A percentile compares a stretch with the other conserved stretches of the same genome.
These are phyloP conservation scores for Pseudogymnoascus sp. DNA, from an alignment of 2,329 filamentous ascomycete genomes.

Conservation along the genomic window DNA sequence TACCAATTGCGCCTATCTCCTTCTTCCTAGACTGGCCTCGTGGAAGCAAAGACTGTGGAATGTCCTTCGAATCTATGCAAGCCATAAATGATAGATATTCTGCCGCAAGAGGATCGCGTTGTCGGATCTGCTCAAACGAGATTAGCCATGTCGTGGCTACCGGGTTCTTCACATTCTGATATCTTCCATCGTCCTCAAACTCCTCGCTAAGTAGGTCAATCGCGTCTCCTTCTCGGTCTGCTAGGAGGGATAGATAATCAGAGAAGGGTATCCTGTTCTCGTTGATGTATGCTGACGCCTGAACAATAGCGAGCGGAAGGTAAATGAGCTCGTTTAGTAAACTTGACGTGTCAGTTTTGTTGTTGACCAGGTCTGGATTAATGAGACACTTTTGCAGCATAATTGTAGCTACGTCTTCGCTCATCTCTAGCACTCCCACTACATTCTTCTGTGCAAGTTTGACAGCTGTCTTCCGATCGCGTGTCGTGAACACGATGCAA, in stretches of 20 bases:
- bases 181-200: slow-evolving; percentile 30
- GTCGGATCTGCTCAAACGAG: slow-evolving; percentile 34
- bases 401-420: slow-evolving; percentile 22
- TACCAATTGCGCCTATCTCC: slow-evolving; percentile 16
- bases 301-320: slow-evolving; percentile 35
- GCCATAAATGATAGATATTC: slow-evolving; percentile 34
- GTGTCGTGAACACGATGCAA: slow-evolving; percentile 33
- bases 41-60: slow-evolving; percentile 32
- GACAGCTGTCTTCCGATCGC: slow-evolving; percentile 28
- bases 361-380: slow-evolving; percentile 11
- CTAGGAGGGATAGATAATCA: slow-evolving; percentile 32
- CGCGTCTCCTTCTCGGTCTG: slow-evolving; percentile 26
- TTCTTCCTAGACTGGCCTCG: slow-evolving; percentile 5
- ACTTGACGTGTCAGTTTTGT: slow-evolving; percentile 9
- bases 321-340: slow-evolving; percentile 30
- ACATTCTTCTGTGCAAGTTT: slow-evolving; percentile 23
- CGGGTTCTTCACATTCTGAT: slow-evolving; percentile 21
- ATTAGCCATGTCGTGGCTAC: slow-evolving; percentile 29
- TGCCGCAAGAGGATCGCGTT: slow-evolving; percentile 26
- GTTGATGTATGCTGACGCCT: slow-evolving; percentile 37
- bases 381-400: slow-evolving; percentile 26
- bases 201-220: slow-evolving; percentile 30
- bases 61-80: slow-evolving; percentile 34
- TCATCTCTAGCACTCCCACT: slow-evolving; percentile 29
- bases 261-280: slow-evolving; percentile 20